phyloP scores from a whole-genome alignment of 163 green algal species.

The Prototheca cutis region DNA sequence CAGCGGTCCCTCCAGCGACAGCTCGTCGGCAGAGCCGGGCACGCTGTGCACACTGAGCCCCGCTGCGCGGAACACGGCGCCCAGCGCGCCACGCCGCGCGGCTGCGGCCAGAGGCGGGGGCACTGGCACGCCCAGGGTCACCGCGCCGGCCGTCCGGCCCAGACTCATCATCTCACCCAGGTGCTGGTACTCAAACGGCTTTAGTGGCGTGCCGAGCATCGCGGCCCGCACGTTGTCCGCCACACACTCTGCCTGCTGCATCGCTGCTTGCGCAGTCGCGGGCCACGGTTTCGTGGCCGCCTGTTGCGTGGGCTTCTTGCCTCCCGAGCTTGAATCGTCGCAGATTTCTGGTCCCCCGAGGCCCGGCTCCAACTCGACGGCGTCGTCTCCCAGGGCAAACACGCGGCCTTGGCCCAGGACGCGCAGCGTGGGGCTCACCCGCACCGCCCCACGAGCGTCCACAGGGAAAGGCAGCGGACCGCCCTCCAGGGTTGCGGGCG shows the following conservation, averaged over 20 bases:
- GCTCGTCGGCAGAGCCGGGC: slow-evolving; percentile 19
- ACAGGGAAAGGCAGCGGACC: slow-evolving; percentile 51
- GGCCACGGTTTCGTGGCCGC: no score
- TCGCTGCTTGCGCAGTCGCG: slow-evolving; percentile 72
- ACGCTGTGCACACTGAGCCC: slow-evolving; percentile 31
- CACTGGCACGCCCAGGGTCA: slow-evolving; percentile 67
- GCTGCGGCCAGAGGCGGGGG: slow-evolving; percentile 28
- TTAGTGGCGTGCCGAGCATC: slow-evolving; percentile 37
- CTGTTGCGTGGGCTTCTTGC: no score
- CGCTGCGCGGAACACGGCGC: slow-evolving; percentile 1
- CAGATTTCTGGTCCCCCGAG: no score
- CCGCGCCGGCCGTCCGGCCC: slow-evolving; percentile 51
- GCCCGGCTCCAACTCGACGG: no score
- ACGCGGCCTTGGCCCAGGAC: slow-evolving; percentile 56
- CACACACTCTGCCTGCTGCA: slow-evolving; percentile 94
- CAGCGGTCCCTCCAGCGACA: slow-evolving; percentile 73
- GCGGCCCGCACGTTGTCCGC: slow-evolving; percentile 93
- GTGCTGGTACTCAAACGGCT: slow-evolving; percentile 75
- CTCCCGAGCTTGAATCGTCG: no score
- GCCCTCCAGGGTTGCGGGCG: not conserved
- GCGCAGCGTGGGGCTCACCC: slow-evolving; percentile 64
- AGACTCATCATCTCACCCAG: slow-evolving; percentile 92
- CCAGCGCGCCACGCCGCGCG: not conserved
- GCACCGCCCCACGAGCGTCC: slow-evolving; percentile 26
- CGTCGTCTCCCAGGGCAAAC: slow-evolving; percentile 88